A percentile compares a stretch with the other conserved stretches of the same genome.
phyloP scores from a whole-genome alignment of 257 asterid genomes.

The Rehmannia glutinosa region DNA sequence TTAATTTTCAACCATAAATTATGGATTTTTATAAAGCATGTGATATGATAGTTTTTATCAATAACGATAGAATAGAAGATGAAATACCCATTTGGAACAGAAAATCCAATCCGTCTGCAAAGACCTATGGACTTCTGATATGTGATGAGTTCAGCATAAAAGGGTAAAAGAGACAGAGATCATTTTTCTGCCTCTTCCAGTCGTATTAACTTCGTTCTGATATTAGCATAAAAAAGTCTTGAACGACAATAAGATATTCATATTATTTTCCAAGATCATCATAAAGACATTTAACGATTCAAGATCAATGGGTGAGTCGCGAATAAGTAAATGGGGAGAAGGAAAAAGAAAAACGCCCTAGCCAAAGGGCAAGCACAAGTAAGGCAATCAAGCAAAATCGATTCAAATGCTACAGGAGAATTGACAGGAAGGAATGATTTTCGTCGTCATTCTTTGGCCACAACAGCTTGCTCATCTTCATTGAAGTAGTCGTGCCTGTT shows the following conservation, averaged over 20 bases:
- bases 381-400: background rate
- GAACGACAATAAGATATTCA: background rate
- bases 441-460: slow-evolving; percentile 56
- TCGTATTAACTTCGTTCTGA: no score
- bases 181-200: no score
- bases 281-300: background rate
- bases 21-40: no score
- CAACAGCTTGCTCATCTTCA: slow-evolving; percentile 48
- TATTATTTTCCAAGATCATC: slow-evolving; percentile 8
- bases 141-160: no score
- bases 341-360: background rate
- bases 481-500: slow-evolving; percentile 68
- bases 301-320: slow-evolving; percentile 1
- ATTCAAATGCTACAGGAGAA: background rate
- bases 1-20: no score
- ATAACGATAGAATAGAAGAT: no score
- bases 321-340: background rate
- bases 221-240: no score
- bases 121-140: no score
- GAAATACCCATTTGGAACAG: no score
- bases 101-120: no score
- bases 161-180: no score
- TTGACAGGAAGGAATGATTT: background rate
- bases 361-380: background rate
- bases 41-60: no score